Conservation (phyloP, 345 rosid species). For the Populus pruinosa region DNA sequence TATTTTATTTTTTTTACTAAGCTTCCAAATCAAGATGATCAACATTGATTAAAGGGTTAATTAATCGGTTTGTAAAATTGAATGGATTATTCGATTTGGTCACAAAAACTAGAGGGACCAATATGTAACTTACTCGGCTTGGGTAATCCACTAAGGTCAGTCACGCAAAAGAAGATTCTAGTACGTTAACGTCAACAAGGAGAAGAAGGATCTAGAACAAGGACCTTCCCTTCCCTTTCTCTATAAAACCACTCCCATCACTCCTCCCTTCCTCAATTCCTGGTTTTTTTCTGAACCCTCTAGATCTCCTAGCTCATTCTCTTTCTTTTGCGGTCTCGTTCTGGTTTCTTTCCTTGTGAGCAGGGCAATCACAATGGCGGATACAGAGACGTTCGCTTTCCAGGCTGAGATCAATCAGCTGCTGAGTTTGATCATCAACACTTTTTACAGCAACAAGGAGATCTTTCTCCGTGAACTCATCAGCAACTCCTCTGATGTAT, state of each 20-base stretch:
- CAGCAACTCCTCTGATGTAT: conserved; percentile 8
- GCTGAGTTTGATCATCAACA: not conserved
- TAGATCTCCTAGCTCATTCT: not conserved
- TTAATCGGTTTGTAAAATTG: no score
- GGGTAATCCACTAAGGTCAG: not conserved
- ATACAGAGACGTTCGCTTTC: conserved; percentile 7
- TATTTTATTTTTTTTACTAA: no score
- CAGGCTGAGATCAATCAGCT: conserved; percentile 8
- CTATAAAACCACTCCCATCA: not conserved
- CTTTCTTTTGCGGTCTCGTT: not conserved
- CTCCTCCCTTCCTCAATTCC: no score
- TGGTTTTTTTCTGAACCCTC: not conserved
- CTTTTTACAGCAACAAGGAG: conserved; percentile 14
- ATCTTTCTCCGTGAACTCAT: conserved; percentile 7
- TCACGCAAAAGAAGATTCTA: no score
- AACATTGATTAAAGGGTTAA: no score
- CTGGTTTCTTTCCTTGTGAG: not conserved
- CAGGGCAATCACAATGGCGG: not conserved
- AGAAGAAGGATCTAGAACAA: conserved; percentile 1
- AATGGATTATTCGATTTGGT: no score
- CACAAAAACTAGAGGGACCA: no score
- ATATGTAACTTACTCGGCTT: not conserved
- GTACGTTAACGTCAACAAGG: not conserved
- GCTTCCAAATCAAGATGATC: no score
- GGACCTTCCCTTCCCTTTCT: not conserved